Evolutionary conservation across 1,284 basidiomycete genomes (phyloP), one percentile per base, ranked within the genome.

Genomic region (Porogramme epimiltina): DNA sequence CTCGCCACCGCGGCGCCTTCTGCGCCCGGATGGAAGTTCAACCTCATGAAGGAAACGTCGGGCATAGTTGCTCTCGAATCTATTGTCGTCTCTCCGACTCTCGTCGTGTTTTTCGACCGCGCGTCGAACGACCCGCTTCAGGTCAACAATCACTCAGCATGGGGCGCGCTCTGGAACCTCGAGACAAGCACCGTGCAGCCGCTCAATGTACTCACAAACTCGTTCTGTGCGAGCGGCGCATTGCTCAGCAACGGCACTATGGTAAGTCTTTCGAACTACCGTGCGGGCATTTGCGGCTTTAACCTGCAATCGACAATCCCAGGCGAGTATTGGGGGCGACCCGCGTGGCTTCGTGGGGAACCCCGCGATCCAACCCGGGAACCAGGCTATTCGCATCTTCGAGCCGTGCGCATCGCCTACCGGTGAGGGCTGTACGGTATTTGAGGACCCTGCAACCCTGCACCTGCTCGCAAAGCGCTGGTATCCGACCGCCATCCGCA

Each of bases 171-270:
- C 76, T 60, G 47, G 71, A 63, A 50, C 8, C 65, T 77, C 20
- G 64, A 75, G 56, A 71, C 73, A 25, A 75, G 78, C 58, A 64
- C 62, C 1, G 81, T 79, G 38, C 72, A 80, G 23, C 63, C 85
- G 0, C 79, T 89, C 77, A 78, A 87, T 57, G 73, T 80, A 28
- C 54, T 78, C 25, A 86, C 86, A 5, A 88, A 90, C 66, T 72
- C 81, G 1, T 90, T 89, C 69, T 90, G 87, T 65, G 86, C 78
- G 0, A 75, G 74, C 85, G 9, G 81, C 79, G 64, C 51, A 75
- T 67, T 78, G 57, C 65, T 81, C 42, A 74, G 73, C 39, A 81
- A 81, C 48, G 77, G 77, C 11, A 74, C 75, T 16, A 75, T 77
- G 74, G 74, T 75, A 63, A 34, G 33, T 45, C 42, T 28, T 10